A percentile compares a stretch with the other conserved stretches of the same genome.
Evolutionary conservation across 2,329 filamentous ascomycete species (phyloP).

Genomic region (Ophiostoma montium): DNA sequence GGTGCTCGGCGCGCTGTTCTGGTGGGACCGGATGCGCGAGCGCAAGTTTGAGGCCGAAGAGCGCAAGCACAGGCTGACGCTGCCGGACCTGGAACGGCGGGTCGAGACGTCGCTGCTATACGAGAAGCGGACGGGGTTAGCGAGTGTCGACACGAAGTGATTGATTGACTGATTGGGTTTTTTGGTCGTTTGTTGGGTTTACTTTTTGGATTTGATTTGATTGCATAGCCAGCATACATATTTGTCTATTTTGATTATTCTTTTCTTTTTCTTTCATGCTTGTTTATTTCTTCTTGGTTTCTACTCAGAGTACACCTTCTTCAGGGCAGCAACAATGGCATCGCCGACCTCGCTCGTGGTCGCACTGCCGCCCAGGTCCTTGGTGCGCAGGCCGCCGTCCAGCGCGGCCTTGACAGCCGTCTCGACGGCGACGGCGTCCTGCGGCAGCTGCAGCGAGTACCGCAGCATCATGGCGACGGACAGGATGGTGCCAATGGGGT

Average conservation of each 20-base stretch:
- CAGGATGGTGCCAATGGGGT: conserved; percentile 82
- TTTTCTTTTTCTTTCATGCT: conserved; percentile 1
- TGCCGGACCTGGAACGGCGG: conserved; percentile 41
- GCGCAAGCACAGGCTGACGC: conserved; percentile 36
- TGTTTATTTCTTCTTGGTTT: neutral
- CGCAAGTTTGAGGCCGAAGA: conserved; percentile 34
- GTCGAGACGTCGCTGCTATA: conserved; percentile 39
- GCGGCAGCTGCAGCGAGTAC: conserved; percentile 71
- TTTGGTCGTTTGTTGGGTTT: neutral
- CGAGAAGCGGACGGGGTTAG: conserved; percentile 37
- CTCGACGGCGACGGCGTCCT: conserved; percentile 68
- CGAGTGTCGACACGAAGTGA: conserved; percentile 10
- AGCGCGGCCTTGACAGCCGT: conserved; percentile 67
- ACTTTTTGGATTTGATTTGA: neutral
- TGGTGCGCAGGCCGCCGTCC: conserved; percentile 64
- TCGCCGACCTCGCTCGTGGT: conserved; percentile 65
- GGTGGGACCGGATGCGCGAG: conserved; percentile 37
- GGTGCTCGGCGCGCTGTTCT: conserved; percentile 42
- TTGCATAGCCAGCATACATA: neutral
- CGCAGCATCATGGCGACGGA: conserved; percentile 92
- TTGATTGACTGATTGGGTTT: neutral
- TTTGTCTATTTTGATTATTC: neutral
- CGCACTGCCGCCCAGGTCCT: conserved; percentile 68
- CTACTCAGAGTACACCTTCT: conserved; percentile 44
- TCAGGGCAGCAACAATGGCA: conserved; percentile 61